These are phyloP conservation scores for Sphaerobolus stellatus DNA, from an alignment of 1,284 basidiomycete species.

Conservation along the genomic window DNA sequence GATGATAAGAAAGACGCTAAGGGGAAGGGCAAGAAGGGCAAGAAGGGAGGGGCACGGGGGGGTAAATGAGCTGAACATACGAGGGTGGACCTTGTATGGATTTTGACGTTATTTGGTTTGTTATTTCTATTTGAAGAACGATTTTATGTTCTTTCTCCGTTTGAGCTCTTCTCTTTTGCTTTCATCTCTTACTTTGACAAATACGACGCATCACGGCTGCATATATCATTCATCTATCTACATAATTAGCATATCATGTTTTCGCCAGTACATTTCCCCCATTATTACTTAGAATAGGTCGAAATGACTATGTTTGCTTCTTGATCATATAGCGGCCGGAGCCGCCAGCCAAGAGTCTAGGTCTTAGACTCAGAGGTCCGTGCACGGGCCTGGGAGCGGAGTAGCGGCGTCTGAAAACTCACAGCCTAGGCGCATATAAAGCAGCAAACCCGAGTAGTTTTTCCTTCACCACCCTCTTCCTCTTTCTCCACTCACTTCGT, in stretches of 20 bases:
- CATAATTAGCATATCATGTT: no score
- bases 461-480: conserved; percentile 3
- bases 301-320: no score
- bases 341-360: not conserved
- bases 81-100: not conserved
- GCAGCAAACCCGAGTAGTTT: not conserved
- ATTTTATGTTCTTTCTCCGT: not conserved
- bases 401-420: conserved; percentile 8
- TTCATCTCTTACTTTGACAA: not conserved
- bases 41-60: not conserved
- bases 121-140: no score
- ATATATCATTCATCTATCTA: not conserved
- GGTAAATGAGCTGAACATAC: not conserved
- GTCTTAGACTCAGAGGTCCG: conserved; percentile 1
- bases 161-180: not conserved
- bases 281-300: no score
- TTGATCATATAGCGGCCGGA: not conserved
- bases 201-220: not conserved
- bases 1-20: conserved; percentile 8
- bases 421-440: conserved; percentile 1
- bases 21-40: conserved; percentile 1
- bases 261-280: no score
- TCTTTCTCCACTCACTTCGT: conserved; percentile 1
- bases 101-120: not conserved
- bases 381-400: not conserved